Conservation (phyloP, 1,284 basidiomycete species). For the Heterobasidion parviporum region DNA sequence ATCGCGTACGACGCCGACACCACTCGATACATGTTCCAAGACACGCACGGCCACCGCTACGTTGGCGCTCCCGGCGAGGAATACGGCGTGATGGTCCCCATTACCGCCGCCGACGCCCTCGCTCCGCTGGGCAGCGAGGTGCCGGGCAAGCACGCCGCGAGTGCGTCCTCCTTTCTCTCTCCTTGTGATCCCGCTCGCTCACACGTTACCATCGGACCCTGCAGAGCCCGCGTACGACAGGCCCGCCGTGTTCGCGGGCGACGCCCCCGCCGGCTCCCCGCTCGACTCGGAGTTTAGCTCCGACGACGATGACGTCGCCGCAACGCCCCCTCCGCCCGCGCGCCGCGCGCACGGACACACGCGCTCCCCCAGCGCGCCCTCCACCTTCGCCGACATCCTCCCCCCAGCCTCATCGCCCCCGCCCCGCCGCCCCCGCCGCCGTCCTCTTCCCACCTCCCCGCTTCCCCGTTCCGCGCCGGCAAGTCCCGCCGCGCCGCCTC, state of each 20-base stretch:
- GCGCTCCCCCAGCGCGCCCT: neutral
- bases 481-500: neutral
- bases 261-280: neutral
- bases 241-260: slow-evolving; percentile 7
- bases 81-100: slow-evolving; percentile 27
- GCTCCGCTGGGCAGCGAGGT: neutral
- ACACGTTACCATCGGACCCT: neutral
- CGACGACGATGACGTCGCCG: neutral
- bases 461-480: neutral
- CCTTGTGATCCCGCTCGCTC: neutral
- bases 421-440: slow-evolving; percentile 4
- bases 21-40: slow-evolving; percentile 38
- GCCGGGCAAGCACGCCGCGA: neutral
- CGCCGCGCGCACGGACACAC: neutral
- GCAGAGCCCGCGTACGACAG: slow-evolving; percentile 9
- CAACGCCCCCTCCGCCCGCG: neutral
- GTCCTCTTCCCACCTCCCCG: neutral
- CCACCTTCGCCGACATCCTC: slow-evolving; percentile 15
- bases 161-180: neutral
- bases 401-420: slow-evolving; percentile 11
- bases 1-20: slow-evolving; percentile 48
- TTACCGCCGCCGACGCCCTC: neutral
- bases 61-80: slow-evolving; percentile 32
- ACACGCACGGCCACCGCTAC: slow-evolving; percentile 35
- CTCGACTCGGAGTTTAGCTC: neutral